These are phyloP conservation scores for Penicillium sp. DNA, from an alignment of 2,329 filamentous ascomycete genomes.

Conservation along the genomic window DNA sequence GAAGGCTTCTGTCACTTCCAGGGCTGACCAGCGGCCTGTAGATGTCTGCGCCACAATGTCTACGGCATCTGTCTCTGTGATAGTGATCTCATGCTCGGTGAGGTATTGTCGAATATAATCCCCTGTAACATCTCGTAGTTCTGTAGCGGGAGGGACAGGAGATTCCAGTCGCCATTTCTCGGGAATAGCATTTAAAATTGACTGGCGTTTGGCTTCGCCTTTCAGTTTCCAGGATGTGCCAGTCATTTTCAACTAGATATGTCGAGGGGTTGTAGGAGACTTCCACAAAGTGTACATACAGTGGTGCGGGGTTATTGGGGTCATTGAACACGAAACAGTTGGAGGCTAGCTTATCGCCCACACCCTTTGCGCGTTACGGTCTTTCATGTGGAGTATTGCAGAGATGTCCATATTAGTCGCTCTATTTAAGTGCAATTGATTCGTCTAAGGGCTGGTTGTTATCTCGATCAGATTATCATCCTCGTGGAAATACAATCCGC, in stretches of 20 bases:
- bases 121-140: slow-evolving; percentile 57
- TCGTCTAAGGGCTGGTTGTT: background rate
- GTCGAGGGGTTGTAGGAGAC: no score
- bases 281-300: background rate
- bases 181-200: slow-evolving; percentile 55
- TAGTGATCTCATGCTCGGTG: slow-evolving; percentile 52
- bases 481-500: background rate
- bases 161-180: slow-evolving; percentile 52
- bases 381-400: background rate
- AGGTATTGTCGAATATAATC: slow-evolving; percentile 57
- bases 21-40: slow-evolving; percentile 54
- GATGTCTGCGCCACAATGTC: slow-evolving; percentile 55
- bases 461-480: background rate
- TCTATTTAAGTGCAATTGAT: background rate
- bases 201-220: slow-evolving; percentile 53
- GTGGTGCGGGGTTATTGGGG: slow-evolving; percentile 15
- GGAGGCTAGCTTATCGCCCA: background rate
- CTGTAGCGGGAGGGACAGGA: slow-evolving; percentile 46
- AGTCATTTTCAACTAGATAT: slow-evolving; percentile 12
- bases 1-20: slow-evolving; percentile 55
- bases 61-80: slow-evolving; percentile 59
- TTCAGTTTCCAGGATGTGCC: slow-evolving; percentile 47
- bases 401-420: background rate
- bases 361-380: background rate
- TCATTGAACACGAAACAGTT: slow-evolving; percentile 1